Base-by-base conservation (phyloP, 1,284 basidiomycete species). In the Polyporus tsugae region DNA sequence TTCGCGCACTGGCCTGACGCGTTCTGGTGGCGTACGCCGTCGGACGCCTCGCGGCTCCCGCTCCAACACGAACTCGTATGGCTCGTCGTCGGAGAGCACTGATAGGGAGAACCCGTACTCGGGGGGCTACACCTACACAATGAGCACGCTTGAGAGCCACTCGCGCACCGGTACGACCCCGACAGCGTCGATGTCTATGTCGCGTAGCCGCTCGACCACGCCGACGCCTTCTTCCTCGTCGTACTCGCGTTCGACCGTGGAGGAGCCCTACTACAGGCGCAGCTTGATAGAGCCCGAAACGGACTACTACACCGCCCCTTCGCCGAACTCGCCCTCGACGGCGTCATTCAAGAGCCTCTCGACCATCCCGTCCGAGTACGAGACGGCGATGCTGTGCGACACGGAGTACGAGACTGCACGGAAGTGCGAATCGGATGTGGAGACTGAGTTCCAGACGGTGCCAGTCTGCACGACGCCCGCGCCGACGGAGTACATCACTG, bases 11-110 rank as follows among this genome's bases (percentile, higher is more conserved):
- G 73, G 79, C 1, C 74, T 93, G 29, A 86, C 88, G 7, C 83
- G 91, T 35, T 85, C 87, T 1, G 79, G 87, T 7, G 91, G 85
- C 44, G 83, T 93, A 7, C 80, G 89, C 60, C 81, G 91, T 63
- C 82, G 88, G 39, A 80, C 85, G 1, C 72, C 72, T 4, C 80
- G 84, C 15, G 81, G 75, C 22, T 80, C 78, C 6, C 73, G 80
- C 11, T 76, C 80, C 7, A 75, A 82, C 52, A 69, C 67, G n/a
- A 81, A 81, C 3, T 81, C 82, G 2, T 39, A 60, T 11, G 38
- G 58, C n/a, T 82, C 82, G 4, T 76, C 80, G 4, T 83, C 85
- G 60, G 80, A 81, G 36, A 76, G 76, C 7, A 87, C 85, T 0
- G 89, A 91, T 68, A 89, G 87, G 75, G 90, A 91, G 77, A 90